These are phyloP conservation scores for Calonectria multiphialidica DNA, from an alignment of 2,329 filamentous ascomycete species.

Conservation along the genomic window DNA sequence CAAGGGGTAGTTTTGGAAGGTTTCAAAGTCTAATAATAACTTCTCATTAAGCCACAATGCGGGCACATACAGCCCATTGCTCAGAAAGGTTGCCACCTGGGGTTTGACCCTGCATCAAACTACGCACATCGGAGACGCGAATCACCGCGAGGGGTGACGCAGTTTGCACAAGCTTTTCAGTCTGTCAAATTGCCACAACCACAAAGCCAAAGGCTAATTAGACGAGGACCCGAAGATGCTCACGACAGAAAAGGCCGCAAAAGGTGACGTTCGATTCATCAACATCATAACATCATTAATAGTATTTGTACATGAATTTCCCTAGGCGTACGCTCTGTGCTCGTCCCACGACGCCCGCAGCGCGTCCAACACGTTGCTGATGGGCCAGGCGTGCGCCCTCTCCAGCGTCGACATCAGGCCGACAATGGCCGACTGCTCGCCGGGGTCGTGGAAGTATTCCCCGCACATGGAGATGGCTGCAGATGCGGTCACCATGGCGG, in stretches of 20 bases:
- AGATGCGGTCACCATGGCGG: constrained; percentile 22
- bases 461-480: constrained; percentile 34
- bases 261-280: not conserved
- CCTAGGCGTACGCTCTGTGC: not conserved
- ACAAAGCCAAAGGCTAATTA: not conserved
- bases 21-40: no score
- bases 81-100: no score
- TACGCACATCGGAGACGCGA: no score
- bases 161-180: no score
- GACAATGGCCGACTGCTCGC: constrained; percentile 26
- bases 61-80: no score
- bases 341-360: constrained; percentile 10
- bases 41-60: no score
- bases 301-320: not conserved
- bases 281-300: not conserved
- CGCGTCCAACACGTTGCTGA: not conserved
- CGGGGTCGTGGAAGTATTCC: constrained; percentile 27
- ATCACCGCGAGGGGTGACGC: no score
- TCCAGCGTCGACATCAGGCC: constrained; percentile 23
- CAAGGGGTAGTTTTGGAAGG: no score
- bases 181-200: not conserved
- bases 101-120: no score
- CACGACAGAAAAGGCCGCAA: not conserved
- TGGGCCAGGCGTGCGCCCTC: constrained; percentile 31
- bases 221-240: no score